A percentile compares a stretch with the other conserved stretches of the same genome.
Conservation (phyloP, 345 rosid genomes). For the Sonneratia caseolaris region DNA sequence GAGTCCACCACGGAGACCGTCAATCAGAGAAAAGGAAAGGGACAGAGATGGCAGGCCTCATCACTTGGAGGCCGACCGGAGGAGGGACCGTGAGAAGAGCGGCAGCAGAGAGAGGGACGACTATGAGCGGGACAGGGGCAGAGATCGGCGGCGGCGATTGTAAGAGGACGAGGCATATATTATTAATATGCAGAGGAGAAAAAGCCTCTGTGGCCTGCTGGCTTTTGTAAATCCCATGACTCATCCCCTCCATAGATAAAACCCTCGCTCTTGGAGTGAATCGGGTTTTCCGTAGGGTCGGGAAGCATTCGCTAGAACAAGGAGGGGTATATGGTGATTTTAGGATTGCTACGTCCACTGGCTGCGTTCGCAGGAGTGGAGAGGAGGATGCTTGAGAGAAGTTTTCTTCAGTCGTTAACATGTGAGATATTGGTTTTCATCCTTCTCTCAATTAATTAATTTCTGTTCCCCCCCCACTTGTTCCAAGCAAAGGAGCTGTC, state of each 20-base stretch:
- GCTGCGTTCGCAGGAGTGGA: too few relatives aligned
- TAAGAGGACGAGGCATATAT: slow-evolving; percentile 8
- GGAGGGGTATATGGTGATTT: background rate
- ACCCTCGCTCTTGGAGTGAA: background rate
- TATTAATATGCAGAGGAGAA: background rate
- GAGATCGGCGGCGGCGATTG: slow-evolving; percentile 63
- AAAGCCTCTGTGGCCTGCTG: background rate
- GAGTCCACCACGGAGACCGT: slow-evolving; percentile 65
- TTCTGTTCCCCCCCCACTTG: too few relatives aligned
- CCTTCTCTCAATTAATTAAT: background rate
- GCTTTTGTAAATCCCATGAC: background rate
- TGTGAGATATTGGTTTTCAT: background rate
- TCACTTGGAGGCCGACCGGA: slow-evolving; percentile 40
- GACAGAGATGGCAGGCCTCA: slow-evolving; percentile 37
- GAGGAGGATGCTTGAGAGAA: too few relatives aligned
- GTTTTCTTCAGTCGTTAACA: background rate
- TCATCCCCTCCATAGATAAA: background rate
- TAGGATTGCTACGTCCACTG: too few relatives aligned
- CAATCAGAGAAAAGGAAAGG: slow-evolving; percentile 38
- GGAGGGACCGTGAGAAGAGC: slow-evolving; percentile 63
- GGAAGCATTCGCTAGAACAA: too few relatives aligned
- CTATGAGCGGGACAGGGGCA: slow-evolving; percentile 49
- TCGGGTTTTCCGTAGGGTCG: background rate
- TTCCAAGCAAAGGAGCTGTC: too few relatives aligned
- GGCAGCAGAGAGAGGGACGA: slow-evolving; percentile 65